Base-by-base conservation (phyloP, 345 rosid species). In the Lumnitzera racemosa region DNA sequence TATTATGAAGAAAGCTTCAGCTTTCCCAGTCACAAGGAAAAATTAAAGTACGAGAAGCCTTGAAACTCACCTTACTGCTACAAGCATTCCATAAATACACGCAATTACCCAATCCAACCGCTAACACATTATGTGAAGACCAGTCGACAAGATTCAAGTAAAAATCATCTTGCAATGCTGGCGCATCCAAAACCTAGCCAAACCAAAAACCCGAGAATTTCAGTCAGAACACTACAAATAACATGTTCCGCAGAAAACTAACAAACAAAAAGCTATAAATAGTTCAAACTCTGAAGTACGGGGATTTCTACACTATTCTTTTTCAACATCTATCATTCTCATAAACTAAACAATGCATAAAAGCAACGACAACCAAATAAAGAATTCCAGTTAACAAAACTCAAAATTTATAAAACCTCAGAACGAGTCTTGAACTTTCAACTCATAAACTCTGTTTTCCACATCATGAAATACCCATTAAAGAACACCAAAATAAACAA, bases 81-180 rank as follows among this genome's bases (percentile, higher is more conserved):
- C 87, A 85, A 77, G 99, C 99, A 86, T 95, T 95, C 99, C 98
- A 95, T 75, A 95, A 62, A 75, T 95, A 95, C 43, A 95, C 99
- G 59, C 99, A 95, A 69, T 82, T 90, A 43, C 85, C 98, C 68
- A 95, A 70, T 59, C 99, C 99, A 47, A 95, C 99, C 0, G 98
- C 91, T 63, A 90, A 71, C 61, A 95, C 96, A 64, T 95, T 95
- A 62, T 86, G 86, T 3, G 96, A 80, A n/a, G 98, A 95, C 99
- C 98, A 95, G 61, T 95, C 96, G 71, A 90, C 96, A 14, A 95
- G 78, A 71, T 95, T 95, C 81, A 90, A 80, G 71, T 95, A 95
- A 73, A 90, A 95, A 81, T 95, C 99, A 81, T 95, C 99, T 76
- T 90, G 96, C 85, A 95, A 74, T 41, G 98, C 94, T 10, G 99